Evolutionary conservation across 306 rosid genomes (phyloP), one percentile per base, ranked within the genome.

Genomic region (Bauhinia variegata): DNA sequence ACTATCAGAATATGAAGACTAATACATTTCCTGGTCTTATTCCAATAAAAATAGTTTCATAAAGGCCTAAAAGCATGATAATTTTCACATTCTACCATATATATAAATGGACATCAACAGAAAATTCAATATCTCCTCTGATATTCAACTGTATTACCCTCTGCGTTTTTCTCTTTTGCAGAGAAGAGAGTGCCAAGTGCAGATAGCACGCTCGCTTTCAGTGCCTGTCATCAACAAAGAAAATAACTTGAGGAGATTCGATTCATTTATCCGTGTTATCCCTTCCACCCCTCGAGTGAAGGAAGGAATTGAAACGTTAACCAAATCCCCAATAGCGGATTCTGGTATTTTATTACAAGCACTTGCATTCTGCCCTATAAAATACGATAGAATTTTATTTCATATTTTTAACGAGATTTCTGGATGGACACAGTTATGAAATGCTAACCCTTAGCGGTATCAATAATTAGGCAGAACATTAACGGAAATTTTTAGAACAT

Each of bases 191-290:
- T 60, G 65, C 23, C 89, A 51, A 52, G 77, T 65, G 68, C 72
- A 67, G 60, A 95, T 95, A 76, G 81, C 95, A 67, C 99, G 97
- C 50, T 81, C 99, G 18, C 82, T 81, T 70, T 95, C 99, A 15
- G 95, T 83, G 61, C 99, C 99, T 19, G 78, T 87, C 34, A 78
- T 79, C 72, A 63, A 37, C 67, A 77, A 88, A 59, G 85, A 79
- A 12, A 83, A 75, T 74, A 60, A 55, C 78, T 58, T 83, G 36
- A 75, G 86, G 84, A 95, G 78, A 74, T 83, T 79, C 82, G 97
- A 95, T 74, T 80, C 85, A 0, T 85, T 80, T 80, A 90, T 82
- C 58, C 97, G 99, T n/a, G 75, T 95, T 28, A 71, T 95, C 77
- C 87, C 89, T 62, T 95, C 97, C 31, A 95, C 95, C 65, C 96